Evolutionary conservation across 768 basidiomycete genomes (phyloP), one percentile per base, ranked within the genome.

Genomic region (Amanita rubescens): DNA sequence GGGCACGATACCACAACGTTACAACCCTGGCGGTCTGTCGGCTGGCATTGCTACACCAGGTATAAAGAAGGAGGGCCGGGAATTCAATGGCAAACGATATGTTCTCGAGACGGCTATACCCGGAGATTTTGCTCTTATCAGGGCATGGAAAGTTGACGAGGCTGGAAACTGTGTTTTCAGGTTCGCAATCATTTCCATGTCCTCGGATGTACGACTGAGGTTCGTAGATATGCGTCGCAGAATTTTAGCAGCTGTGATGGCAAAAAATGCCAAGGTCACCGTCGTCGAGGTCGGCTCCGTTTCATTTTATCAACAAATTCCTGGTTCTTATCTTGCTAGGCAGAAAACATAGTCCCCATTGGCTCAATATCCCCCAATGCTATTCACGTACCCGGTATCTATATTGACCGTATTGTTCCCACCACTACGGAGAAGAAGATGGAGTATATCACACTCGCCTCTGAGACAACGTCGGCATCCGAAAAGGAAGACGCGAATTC

Each of bases 61-160:
- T 5, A 78, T 84, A 54, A 76, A 77, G 63, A 89, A 94, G 65
- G 91, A 95, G 67, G 71, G 75, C 12, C 76, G 83, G 42, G 85
- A 83, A 58, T 84, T 94, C 57, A 77, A 82, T 54, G 92, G 91
- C n/a, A 79, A 84, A 62, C 73, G 79, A 64, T 94, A 85, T 69
- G 71, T 94, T 25, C 70, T 95, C 67, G 93, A 96, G 67, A 79
- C 84, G 12, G 82, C 89, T 7, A 79, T 93, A 56, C 71, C 78
- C 14, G 89, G 85, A 12, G 89, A 91, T 66, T 81, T 91, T 58
- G 92, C 94, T 8, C 84, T 96, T 65, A 73, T 96, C 43, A 75
- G 83, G 42, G 94, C 90, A 3, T 94, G 91, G 91, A 94, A 93
- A 67, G 94, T 82, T 12, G 93, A 96, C 59, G 90, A 91, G 65